Conservation (phyloP, 768 basidiomycete species). For the Cantharellus anzutake region DNA sequence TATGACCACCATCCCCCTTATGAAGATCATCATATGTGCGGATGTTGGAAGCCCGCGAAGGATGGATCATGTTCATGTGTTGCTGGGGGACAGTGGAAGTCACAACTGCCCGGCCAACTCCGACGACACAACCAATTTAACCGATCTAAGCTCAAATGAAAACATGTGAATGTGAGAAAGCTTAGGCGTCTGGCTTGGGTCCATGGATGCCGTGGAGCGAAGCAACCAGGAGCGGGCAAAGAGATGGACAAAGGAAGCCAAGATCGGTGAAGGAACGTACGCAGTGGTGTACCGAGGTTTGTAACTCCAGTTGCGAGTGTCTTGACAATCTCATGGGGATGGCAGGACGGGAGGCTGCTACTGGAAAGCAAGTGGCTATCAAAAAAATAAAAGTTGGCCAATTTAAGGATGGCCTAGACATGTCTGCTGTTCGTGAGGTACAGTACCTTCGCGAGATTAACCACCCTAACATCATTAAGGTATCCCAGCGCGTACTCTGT, state of each 20-base stretch:
- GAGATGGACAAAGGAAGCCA: conserved; percentile 34
- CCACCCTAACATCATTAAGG: conserved; percentile 92
- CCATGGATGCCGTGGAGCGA: conserved; percentile 76
- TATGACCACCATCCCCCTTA: too few species aligned
- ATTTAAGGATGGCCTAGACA: conserved; percentile 95
- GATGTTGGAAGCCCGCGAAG: too few species aligned
- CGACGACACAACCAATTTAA: too few species aligned
- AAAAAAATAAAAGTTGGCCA: conserved; percentile 97
- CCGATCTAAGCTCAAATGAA: too few species aligned
- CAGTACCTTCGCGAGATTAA: conserved; percentile 88
- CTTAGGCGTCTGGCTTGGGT: too few species aligned
- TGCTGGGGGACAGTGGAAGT: too few species aligned
- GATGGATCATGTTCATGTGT: too few species aligned
- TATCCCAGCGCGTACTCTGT: conserved; percentile 12
- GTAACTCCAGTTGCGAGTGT: conserved; percentile 10
- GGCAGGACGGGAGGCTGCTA: conserved; percentile 52
- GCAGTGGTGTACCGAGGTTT: conserved; percentile 87
- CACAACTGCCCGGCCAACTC: too few species aligned
- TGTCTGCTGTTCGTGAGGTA: conserved; percentile 97
- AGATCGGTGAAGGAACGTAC: conserved; percentile 59
- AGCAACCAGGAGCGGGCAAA: conserved; percentile 56
- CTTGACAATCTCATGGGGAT: background rate
- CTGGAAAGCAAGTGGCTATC: conserved; percentile 77
- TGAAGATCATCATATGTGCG: too few species aligned
- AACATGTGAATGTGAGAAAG: too few species aligned